Evolutionary conservation across 495 filamentous ascomycete genomes (phyloP).

Genomic region (Daldinia grandis): DNA sequence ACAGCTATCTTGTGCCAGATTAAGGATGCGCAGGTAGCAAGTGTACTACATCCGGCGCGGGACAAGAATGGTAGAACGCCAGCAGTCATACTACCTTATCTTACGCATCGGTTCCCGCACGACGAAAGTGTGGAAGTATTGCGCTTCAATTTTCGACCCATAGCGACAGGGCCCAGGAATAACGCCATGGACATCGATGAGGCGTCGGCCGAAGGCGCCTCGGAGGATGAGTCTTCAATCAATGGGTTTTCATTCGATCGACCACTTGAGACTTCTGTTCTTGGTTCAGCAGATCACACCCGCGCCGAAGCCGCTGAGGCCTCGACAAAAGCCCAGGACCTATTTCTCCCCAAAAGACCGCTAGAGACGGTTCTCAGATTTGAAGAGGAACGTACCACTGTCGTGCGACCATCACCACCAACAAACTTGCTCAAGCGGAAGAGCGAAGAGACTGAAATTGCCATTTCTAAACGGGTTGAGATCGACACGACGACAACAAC

Average conservation of each 20-base stretch:
- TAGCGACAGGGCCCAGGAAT: slow-evolving; percentile 41
- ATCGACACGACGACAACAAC: slow-evolving; percentile 23
- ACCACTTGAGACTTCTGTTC: slow-evolving; percentile 11
- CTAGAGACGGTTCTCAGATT: slow-evolving; percentile 26
- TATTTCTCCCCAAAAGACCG: slow-evolving; percentile 28
- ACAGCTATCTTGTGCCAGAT: slow-evolving; percentile 74
- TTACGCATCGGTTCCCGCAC: slow-evolving; percentile 66
- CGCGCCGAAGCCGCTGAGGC: not conserved
- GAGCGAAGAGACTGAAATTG: slow-evolving; percentile 44
- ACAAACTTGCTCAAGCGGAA: slow-evolving; percentile 54
- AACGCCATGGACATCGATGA: slow-evolving; percentile 42
- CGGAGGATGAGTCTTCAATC: slow-evolving; percentile 17
- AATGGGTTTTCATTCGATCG: slow-evolving; percentile 35
- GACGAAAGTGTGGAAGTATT: slow-evolving; percentile 74
- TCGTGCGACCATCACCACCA: slow-evolving; percentile 19
- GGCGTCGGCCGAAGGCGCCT: slow-evolving; percentile 34
- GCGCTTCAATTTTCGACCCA: slow-evolving; percentile 65
- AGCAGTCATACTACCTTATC: slow-evolving; percentile 78
- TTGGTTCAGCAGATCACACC: not conserved
- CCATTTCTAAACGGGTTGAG: slow-evolving; percentile 40
- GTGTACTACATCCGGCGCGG: slow-evolving; percentile 76
- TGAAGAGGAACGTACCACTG: slow-evolving; percentile 26
- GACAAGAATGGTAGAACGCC: slow-evolving; percentile 64
- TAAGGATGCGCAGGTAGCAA: slow-evolving; percentile 76
- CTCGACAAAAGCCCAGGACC: slow-evolving; percentile 16